These are phyloP conservation scores for Raffaelea ambrosiae DNA, from an alignment of 2,329 filamentous ascomycete genomes.

Conservation along the genomic window DNA sequence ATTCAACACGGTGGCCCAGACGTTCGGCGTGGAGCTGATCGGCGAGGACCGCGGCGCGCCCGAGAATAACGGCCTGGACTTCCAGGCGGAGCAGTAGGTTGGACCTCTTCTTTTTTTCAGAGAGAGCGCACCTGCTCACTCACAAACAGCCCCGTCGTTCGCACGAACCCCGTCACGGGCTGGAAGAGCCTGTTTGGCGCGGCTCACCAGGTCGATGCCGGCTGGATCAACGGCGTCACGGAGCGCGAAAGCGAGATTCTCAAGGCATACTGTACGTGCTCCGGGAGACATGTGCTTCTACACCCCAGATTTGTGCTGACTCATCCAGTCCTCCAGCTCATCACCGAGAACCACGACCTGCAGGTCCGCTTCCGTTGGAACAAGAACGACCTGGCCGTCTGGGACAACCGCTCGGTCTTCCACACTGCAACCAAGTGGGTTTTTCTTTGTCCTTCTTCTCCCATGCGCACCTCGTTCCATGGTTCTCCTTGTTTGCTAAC, in stretches of 20 bases:
- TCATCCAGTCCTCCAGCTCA: constrained; percentile 18
- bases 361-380: constrained; percentile 22
- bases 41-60: constrained; percentile 18
- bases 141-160: constrained; percentile 15
- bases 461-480: too few species aligned
- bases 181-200: constrained; percentile 24
- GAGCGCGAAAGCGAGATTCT: constrained; percentile 24
- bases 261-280: constrained; percentile 16
- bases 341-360: constrained; percentile 21
- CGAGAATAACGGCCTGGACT: constrained; percentile 19
- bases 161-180: constrained; percentile 22
- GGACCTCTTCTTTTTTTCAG: constrained; percentile 16
- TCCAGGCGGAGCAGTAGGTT: constrained; percentile 20
- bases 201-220: constrained; percentile 18
- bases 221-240: constrained; percentile 20
- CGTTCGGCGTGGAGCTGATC: constrained; percentile 27
- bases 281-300: too few species aligned
- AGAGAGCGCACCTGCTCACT: not conserved
- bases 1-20: constrained; percentile 22
- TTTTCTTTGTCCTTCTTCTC: not conserved
- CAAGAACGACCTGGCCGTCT: constrained; percentile 20
- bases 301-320: too few species aligned
- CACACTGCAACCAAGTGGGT: constrained; percentile 21
- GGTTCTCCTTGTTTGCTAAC: not conserved
- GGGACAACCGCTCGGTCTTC: constrained; percentile 22